Conservation (phyloP, 306 rosid genomes). For the Pterocarpus macrocarpus region DNA sequence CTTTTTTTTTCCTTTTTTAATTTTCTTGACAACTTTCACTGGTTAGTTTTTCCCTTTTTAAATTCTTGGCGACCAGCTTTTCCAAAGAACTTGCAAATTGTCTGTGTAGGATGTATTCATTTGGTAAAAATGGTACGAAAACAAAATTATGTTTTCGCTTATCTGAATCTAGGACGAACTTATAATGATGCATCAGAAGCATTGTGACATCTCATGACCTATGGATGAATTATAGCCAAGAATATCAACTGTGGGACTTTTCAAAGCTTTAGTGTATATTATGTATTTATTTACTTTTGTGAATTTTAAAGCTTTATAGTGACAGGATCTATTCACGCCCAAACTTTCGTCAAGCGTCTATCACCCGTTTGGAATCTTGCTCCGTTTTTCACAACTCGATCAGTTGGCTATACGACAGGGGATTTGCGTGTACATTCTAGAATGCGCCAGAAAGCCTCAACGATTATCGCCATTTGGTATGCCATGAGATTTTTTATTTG, state of each 20-base stretch:
- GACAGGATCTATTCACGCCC: background rate
- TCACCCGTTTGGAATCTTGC: conserved; percentile 14
- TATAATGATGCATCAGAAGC: background rate
- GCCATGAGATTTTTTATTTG: background rate
- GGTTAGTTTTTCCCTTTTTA: too few species aligned
- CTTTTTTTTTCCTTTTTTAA: too few species aligned
- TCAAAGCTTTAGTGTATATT: background rate
- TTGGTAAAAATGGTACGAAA: too few species aligned
- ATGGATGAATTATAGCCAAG: conserved; percentile 2
- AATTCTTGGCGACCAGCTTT: too few species aligned
- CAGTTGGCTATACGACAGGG: background rate
- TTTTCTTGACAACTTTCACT: too few species aligned
- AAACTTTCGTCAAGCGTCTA: background rate
- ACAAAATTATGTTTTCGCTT: too few species aligned
- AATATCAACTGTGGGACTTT: background rate
- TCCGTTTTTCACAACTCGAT: background rate
- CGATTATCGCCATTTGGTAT: background rate
- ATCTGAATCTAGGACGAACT: too few species aligned
- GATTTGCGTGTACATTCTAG: background rate
- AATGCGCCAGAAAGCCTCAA: background rate
- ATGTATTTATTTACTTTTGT: too few species aligned
- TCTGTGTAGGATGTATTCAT: too few species aligned
- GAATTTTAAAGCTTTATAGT: background rate
- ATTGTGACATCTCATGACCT: background rate
- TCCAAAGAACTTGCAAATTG: too few species aligned